Evolutionary conservation across 257 asterid genomes (phyloP).

Genomic region (Paulownia fortunei): DNA sequence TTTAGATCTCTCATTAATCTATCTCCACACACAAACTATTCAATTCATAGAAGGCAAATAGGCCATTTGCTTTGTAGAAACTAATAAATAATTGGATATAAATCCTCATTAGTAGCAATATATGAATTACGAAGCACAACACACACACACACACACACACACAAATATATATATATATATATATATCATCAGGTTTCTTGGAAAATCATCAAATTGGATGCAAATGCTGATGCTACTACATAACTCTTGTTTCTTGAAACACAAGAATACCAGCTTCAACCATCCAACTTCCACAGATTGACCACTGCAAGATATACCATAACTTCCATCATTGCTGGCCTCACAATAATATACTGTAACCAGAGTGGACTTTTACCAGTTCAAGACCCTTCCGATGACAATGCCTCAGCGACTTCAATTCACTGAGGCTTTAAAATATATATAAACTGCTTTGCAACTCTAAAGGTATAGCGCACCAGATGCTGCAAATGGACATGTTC

Average conservation of each 20-base stretch:
- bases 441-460: not conserved
- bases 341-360: not conserved
- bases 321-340: not conserved
- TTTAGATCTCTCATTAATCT: too few relatives aligned
- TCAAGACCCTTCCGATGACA: not conserved
- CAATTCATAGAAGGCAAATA: not conserved
- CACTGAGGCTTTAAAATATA: too few relatives aligned
- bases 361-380: slow-evolving; percentile 35
- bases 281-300: not conserved
- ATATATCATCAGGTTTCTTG: not conserved
- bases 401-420: not conserved
- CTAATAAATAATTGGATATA: not conserved
- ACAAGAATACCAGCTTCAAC: not conserved
- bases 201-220: not conserved
- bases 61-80: not conserved
- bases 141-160: too few relatives aligned
- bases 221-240: too few relatives aligned
- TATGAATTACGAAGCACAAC: not conserved
- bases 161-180: not conserved
- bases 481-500: not conserved
- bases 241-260: not conserved
- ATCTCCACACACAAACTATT: too few relatives aligned
- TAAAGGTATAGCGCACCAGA: not conserved
- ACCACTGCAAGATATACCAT: not conserved
- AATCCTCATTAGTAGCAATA: not conserved